phyloP scores from a whole-genome alignment of 352 stramenopile species.

The Globisporangium alternatum region DNA sequence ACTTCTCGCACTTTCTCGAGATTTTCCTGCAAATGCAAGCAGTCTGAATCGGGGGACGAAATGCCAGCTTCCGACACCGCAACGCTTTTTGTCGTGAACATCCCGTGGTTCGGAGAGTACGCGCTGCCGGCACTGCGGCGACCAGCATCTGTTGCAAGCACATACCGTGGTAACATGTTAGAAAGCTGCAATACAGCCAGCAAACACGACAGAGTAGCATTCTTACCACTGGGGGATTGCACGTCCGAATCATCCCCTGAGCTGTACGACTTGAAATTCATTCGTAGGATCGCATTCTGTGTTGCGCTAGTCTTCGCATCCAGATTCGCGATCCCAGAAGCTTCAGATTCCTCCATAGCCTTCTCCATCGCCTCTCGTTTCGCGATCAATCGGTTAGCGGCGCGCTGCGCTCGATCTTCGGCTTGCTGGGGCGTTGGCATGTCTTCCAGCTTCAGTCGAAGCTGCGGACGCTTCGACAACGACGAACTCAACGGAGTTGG shows the following conservation, averaged over 20 bases:
- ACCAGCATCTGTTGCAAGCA: conserved; percentile 29
- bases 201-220: not conserved
- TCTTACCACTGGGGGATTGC: conserved; percentile 58
- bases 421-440: conserved; percentile 86
- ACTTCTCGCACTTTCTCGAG: conserved; percentile 77
- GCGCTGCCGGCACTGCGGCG: conserved; percentile 73
- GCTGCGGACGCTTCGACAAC: conserved; percentile 48
- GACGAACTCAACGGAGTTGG: conserved; percentile 14
- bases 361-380: conserved; percentile 72
- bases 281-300: conserved; percentile 58
- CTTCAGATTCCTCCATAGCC: conserved; percentile 33
- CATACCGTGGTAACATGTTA: not conserved
- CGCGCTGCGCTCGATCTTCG: conserved; percentile 72
- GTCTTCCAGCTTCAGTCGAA: conserved; percentile 81
- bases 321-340: conserved; percentile 16
- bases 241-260: conserved; percentile 66
- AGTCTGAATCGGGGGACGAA: conserved; percentile 72
- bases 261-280: conserved; percentile 74
- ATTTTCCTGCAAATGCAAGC: conserved; percentile 82
- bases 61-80: conserved; percentile 84
- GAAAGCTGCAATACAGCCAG: not conserved
- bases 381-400: conserved; percentile 67
- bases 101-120: conserved; percentile 85
- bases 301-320: conserved; percentile 32
- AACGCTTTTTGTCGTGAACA: conserved; percentile 85